Percentiles rank a stretch among this genome's conserved stretches.
Conservation (phyloP, 1,284 basidiomycete species). For the Psilocybe mexicana region DNA sequence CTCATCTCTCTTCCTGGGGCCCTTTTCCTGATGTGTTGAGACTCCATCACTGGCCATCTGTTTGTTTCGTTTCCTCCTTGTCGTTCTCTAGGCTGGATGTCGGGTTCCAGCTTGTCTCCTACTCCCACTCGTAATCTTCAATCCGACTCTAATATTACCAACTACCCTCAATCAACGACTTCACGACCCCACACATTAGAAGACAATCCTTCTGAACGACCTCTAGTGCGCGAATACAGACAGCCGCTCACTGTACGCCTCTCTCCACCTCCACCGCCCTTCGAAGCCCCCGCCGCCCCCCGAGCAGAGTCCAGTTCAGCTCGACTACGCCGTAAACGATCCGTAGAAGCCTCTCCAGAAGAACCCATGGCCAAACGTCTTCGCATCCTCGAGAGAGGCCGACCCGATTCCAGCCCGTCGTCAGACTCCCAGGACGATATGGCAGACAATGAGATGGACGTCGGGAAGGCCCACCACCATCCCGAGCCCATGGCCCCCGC, state of each 20-base stretch:
- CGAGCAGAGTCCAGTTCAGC: constrained; percentile 15
- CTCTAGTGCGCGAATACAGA: constrained; percentile 22
- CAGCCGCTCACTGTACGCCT: constrained; percentile 31
- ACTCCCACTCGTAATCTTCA: constrained; percentile 37
- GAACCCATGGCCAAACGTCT: constrained; percentile 40
- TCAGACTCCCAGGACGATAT: constrained; percentile 56
- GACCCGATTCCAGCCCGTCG: constrained; percentile 40
- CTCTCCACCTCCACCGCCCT: constrained; percentile 13
- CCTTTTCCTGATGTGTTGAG: constrained; percentile 41
- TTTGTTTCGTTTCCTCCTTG: constrained; percentile 30
- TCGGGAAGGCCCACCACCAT: constrained; percentile 31
- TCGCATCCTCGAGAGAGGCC: constrained; percentile 29
- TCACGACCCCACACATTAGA: constrained; percentile 44
- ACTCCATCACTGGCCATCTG: constrained; percentile 34
- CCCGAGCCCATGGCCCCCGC: constrained; percentile 31
- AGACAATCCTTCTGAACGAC: constrained; percentile 26
- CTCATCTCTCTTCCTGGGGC: constrained; percentile 18
- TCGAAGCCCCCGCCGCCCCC: constrained; percentile 16
- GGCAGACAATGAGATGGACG: constrained; percentile 54
- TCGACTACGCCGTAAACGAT: constrained; percentile 20
- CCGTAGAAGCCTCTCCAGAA: constrained; percentile 26
- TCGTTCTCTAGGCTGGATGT: constrained; percentile 1
- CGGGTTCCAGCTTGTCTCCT: constrained; percentile 29
- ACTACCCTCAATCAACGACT: constrained; percentile 33
- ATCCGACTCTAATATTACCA: constrained; percentile 31